Conservation (phyloP, 169 alveolate species). For the Cryptosporidium canis region DNA sequence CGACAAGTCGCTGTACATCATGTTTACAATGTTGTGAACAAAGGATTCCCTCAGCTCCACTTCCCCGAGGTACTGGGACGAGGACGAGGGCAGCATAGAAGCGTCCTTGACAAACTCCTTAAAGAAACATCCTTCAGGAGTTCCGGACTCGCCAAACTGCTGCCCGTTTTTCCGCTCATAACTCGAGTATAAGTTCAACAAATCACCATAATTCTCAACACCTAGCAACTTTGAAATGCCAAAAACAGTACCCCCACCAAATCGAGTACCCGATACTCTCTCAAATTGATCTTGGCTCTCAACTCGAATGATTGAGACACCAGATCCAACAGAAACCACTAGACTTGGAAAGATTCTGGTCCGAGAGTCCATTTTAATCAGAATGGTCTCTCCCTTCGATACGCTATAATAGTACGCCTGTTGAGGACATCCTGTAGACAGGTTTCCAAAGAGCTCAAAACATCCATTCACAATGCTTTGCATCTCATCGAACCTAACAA, state of each 20-base stretch:
- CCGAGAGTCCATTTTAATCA: background rate
- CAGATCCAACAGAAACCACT: constrained; percentile 54
- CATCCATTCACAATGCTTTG: constrained; percentile 42
- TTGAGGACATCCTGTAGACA: background rate
- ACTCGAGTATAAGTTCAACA: constrained; percentile 11
- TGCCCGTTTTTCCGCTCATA: background rate
- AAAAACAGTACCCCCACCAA: constrained; percentile 68
- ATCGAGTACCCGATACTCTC: constrained; percentile 60
- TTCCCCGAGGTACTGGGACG: background rate
- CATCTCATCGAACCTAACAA: constrained; percentile 38
- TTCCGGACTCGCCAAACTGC: background rate
- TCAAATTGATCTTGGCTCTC: constrained; percentile 34
- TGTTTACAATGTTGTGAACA: constrained; percentile 34
- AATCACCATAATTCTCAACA: constrained; percentile 7
- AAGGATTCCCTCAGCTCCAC: background rate
- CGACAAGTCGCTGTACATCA: constrained; percentile 30
- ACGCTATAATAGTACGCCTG: background rate
- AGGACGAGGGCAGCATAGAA: background rate
- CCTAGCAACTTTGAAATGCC: constrained; percentile 47
- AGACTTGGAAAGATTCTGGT: constrained; percentile 27
- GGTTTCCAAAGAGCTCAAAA: constrained; percentile 8
- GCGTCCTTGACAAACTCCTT: constrained; percentile 1
- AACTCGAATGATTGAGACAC: constrained; percentile 59
- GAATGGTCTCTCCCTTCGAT: background rate
- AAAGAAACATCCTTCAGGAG: background rate